These are phyloP conservation scores for Penicillium chermesinum DNA, from an alignment of 495 filamentous ascomycete genomes.

Conservation along the genomic window DNA sequence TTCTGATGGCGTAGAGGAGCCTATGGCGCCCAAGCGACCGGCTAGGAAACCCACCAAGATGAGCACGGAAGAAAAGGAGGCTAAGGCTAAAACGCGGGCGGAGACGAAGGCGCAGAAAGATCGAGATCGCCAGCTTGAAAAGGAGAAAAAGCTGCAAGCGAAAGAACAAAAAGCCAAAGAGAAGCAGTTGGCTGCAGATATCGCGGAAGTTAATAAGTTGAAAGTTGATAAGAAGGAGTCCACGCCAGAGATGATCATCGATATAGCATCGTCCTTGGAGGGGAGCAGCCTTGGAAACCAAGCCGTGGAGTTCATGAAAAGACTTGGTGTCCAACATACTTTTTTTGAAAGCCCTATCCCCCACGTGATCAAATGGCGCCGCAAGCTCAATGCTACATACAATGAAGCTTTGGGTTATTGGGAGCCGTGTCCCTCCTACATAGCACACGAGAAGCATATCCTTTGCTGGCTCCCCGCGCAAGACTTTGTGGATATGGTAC, in stretches of 20 bases:
- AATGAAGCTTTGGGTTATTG: slow-evolving; percentile 58
- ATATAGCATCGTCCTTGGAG: slow-evolving; percentile 56
- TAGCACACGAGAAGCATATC: slow-evolving; percentile 61
- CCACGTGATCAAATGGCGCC: slow-evolving; percentile 68
- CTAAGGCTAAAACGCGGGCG: slow-evolving; percentile 49
- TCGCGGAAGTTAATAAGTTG: slow-evolving; percentile 70
- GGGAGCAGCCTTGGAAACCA: slow-evolving; percentile 45
- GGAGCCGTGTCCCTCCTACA: slow-evolving; percentile 56
- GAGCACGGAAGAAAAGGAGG: slow-evolving; percentile 46
- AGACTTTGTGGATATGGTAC: slow-evolving; percentile 63
- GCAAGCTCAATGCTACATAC: slow-evolving; percentile 60
- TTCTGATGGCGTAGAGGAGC: slow-evolving; percentile 24
- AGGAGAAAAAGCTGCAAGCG: slow-evolving; percentile 43
- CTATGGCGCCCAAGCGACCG: slow-evolving; percentile 15
- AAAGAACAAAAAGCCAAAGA: slow-evolving; percentile 57
- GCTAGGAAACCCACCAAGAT: slow-evolving; percentile 30
- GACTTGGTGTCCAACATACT: slow-evolving; percentile 52
- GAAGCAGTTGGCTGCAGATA: slow-evolving; percentile 62
- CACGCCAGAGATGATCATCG: slow-evolving; percentile 77
- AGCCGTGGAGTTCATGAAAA: slow-evolving; percentile 48
- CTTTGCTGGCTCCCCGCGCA: slow-evolving; percentile 61
- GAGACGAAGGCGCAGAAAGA: slow-evolving; percentile 43
- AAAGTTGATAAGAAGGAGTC: slow-evolving; percentile 73
- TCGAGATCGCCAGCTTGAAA: slow-evolving; percentile 40
- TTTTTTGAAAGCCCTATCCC: slow-evolving; percentile 47